Evolutionary conservation across 495 filamentous ascomycete genomes (phyloP), one percentile per base, ranked within the genome.

Genomic region (Gamarada debralockiae): DNA sequence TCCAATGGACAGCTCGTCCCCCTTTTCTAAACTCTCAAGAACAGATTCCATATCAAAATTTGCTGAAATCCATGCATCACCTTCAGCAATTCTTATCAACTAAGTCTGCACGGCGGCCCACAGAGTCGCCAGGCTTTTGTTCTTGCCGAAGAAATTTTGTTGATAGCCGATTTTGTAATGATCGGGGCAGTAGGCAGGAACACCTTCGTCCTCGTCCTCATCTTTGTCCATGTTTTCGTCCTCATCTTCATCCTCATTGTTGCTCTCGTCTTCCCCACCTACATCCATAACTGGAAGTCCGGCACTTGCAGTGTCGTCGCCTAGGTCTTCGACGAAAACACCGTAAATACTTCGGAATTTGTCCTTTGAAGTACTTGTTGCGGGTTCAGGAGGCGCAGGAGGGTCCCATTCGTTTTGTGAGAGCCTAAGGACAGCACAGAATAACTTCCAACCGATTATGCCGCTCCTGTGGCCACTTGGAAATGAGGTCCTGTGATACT

Each of bases 71-170:
- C 64, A 67, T 9, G 58, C 37, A 47, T 67, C 60, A 37, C 52
- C 57, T 22, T 48, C 63, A 8, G 45, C 21, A 14, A 65, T 37
- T 44, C 63, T 65, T 9, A 67, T 31, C 14, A 63, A 41, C 38
- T 65, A 62, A 33, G 63, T 61, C 22, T 64, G 57, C 2, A 65
- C 31, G 12, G 62, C 60, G 2, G 62, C 62, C 60, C 63, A 61
- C 15, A 67, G 52, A 47, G 52, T 31, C 6, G 48, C 57, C 12
- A 65, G 44, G 33, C 22, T 20, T 39, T 50, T 55, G 50, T 39
- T 65, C 13, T 38, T 23, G 31, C 55, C 53, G 44, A 57, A 65
- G 52, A 47, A 56, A 33, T 57, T 58, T 42, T 41, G 1, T 24
- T 62, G 43, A 18, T 50, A 9, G 9, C 36, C 1, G n/a, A 7